Percentiles rank a stretch among this genome's conserved stretches.
Conservation (phyloP, 164 flowering plant genomes). For the Akebia trifoliata region DNA sequence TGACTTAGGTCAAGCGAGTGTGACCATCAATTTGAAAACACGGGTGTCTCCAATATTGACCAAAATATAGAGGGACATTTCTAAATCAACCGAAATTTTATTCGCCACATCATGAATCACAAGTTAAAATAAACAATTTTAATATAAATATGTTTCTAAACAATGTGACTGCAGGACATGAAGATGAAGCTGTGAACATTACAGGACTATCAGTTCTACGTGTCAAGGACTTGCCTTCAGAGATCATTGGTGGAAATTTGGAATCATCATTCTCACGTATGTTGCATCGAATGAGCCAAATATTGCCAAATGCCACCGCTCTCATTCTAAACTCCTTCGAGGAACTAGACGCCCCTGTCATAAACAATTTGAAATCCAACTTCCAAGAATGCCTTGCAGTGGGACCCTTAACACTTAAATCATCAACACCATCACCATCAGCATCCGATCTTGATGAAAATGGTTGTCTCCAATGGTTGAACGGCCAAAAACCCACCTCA, state of each 20-base stretch:
- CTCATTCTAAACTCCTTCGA: constrained; percentile 41
- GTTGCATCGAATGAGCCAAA: constrained; percentile 34
- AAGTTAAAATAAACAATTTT: too few relatives aligned
- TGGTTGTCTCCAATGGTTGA: constrained; percentile 47
- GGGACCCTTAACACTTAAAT: constrained; percentile 32
- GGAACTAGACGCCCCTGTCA: constrained; percentile 32
- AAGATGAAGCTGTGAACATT: constrained; percentile 14
- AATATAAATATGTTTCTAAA: too few relatives aligned
- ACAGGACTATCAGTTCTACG: constrained; percentile 30
- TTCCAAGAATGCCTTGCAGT: constrained; percentile 30
- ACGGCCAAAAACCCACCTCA: constrained; percentile 23
- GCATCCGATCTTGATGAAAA: constrained; percentile 12
- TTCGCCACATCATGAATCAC: too few relatives aligned
- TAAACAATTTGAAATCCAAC: constrained; percentile 25
- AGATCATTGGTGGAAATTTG: constrained; percentile 27
- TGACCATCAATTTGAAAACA: too few relatives aligned
- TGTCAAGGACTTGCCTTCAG: constrained; percentile 41
- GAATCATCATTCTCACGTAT: constrained; percentile 30
- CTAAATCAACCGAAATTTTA: too few relatives aligned
- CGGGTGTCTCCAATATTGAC: too few relatives aligned
- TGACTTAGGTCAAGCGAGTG: too few relatives aligned
- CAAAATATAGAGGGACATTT: too few relatives aligned
- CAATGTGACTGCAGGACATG: constrained; percentile 8
- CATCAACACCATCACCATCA: constrained; percentile 14
- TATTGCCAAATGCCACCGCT: constrained; percentile 32